These are phyloP conservation scores for Penstemon barbatus DNA, from an alignment of 257 asterid species.

Conservation along the genomic window DNA sequence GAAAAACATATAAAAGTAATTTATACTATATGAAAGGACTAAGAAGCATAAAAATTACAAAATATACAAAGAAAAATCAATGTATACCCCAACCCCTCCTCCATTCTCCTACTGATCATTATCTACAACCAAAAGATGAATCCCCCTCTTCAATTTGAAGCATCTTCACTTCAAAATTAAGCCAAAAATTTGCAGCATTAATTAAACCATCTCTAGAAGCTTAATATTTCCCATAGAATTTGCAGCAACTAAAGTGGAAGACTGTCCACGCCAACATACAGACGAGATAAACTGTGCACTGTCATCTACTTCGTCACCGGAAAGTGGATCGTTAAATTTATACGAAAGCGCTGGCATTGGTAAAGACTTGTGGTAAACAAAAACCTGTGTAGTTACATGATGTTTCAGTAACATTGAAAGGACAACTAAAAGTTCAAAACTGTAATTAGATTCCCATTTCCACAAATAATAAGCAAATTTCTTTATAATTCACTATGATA, in stretches of 20 bases:
- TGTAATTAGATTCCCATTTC: no score
- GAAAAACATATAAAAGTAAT: no score
- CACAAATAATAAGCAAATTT: no score
- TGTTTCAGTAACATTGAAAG: neutral
- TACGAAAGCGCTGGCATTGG: constrained; percentile 83
- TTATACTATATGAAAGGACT: constrained; percentile 6
- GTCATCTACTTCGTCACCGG: constrained; percentile 75
- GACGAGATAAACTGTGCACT: constrained; percentile 85
- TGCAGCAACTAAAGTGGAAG: constrained; percentile 88
- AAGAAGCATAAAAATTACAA: constrained; percentile 14
- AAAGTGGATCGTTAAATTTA: constrained; percentile 67
- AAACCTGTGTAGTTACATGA: constrained; percentile 46
- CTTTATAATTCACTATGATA: no score
- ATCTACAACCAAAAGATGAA: constrained; percentile 21
- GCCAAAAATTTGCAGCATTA: constrained; percentile 30
- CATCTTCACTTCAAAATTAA: constrained; percentile 33
- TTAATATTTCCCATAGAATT: constrained; percentile 91
- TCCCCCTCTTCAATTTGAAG: constrained; percentile 19
- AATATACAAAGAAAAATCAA: constrained; percentile 39
- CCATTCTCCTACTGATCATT: neutral
- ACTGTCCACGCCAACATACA: constrained; percentile 92
- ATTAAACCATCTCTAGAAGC: constrained; percentile 85
- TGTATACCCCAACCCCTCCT: constrained; percentile 17
- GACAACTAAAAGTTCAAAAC: no score
- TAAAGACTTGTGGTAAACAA: constrained; percentile 85